Base-by-base conservation (phyloP, 176 grass and related monocot genomes). In the Tuctoria greenei region DNA sequence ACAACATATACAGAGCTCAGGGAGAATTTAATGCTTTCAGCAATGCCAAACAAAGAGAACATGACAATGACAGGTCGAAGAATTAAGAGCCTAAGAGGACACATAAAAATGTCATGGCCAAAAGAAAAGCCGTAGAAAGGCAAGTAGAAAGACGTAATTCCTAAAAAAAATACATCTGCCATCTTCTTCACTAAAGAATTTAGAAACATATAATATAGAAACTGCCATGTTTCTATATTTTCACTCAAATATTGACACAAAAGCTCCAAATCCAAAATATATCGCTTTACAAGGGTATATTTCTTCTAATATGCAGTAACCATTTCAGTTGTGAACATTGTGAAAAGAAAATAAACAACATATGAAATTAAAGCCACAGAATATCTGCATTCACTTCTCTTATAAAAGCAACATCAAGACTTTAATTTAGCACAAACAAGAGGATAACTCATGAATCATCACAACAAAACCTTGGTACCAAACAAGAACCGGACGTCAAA, bases 1-100 rank as follows among this genome's bases (percentile, higher is more conserved):
- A 41, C 43, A 75, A 12, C 3, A 9, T 46, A 83, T 46, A 83
- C 17, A 46, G 24, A 34, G 16, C 54, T 79, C 20, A 54, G 42
- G 44, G 75, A 54, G 15, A 89, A 59, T 72, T 51, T 7, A 61
- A 63, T 31, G 54, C 72, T 34, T 78, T 31, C 40, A 52, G 66
- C 6, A 66, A 69, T 62, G 9, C 43, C 54, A 68, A 52, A 0
- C 37, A 10, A 31, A 54, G 20, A 44, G 8, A 71, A 66, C 43
- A 71, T 4, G 55, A 20, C 26, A 25, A 42, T 4, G 55, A 20
- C 26, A 25, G 31, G 44, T 11, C 2, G 24, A 41, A 14, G 37
- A 35, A 12, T 34, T 13, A 35, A 15, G 0, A 44, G 46, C 18
- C 31, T 13, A 35, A 15, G 0, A 44, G 46, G 21, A 65, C 5